Evolutionary conservation across 2,329 filamentous ascomycete genomes (phyloP).

Genomic region (Orbilia oligospora): DNA sequence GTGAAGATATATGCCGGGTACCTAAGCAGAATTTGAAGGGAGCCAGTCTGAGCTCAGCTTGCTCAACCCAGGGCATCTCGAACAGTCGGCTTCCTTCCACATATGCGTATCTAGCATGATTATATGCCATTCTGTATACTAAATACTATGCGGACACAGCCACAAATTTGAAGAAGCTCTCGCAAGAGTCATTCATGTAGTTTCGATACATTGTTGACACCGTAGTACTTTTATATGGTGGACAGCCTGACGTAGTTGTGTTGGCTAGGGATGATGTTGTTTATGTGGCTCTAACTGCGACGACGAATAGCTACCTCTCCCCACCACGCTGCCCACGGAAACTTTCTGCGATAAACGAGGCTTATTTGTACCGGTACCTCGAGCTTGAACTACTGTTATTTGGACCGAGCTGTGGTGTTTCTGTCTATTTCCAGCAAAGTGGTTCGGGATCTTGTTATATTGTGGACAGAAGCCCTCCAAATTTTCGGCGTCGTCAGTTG

Average conservation of each 20-base stretch:
- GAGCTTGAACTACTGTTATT: neutral
- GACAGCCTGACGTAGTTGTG: constrained; percentile 18
- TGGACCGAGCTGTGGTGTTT: neutral
- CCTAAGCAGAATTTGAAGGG: constrained; percentile 4
- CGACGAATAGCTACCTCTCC: constrained; percentile 23
- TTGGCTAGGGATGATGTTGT: constrained; percentile 59
- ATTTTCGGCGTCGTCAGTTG: constrained; percentile 24
- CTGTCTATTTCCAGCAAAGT: constrained; percentile 21
- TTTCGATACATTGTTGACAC: constrained; percentile 4
- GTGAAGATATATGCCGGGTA: neutral
- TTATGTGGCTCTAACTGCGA: constrained; percentile 59
- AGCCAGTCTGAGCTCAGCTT: neutral
- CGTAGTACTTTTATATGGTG: constrained; percentile 27
- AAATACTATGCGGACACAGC: neutral
- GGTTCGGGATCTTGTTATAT: constrained; percentile 6
- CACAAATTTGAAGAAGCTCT: neutral
- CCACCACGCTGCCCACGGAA: constrained; percentile 41
- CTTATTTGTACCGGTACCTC: constrained; percentile 40
- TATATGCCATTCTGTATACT: constrained; percentile 4
- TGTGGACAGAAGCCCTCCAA: constrained; percentile 13
- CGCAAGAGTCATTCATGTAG: neutral
- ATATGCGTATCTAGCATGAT: neutral
- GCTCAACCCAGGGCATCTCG: neutral
- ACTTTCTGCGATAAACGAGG: neutral
- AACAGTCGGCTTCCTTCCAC: neutral